Conservation (phyloP, 129 eudicot species). For the Tagetes patula region DNA sequence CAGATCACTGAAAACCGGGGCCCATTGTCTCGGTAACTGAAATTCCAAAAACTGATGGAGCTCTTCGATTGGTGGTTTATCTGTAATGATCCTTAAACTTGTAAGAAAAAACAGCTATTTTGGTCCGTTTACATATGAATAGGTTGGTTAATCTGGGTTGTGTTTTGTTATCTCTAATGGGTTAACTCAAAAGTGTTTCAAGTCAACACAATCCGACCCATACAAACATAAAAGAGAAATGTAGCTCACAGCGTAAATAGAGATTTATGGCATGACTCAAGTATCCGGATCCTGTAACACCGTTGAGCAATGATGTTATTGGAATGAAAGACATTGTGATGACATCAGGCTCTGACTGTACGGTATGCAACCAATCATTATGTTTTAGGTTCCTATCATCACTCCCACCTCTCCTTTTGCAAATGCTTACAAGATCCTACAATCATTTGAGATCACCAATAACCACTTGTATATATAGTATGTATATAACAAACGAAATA, state of each 20-base stretch:
- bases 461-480: background rate
- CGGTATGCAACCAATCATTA: slow-evolving; percentile 82
- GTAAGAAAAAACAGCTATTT: background rate
- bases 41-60: slow-evolving; percentile 98
- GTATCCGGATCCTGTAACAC: slow-evolving; percentile 93
- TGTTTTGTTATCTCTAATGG: background rate
- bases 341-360: slow-evolving; percentile 88
- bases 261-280: slow-evolving; percentile 97
- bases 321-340: slow-evolving; percentile 99
- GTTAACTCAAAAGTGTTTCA: background rate
- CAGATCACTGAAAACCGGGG: slow-evolving; percentile 90
- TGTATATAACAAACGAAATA: background rate
- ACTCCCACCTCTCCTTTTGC: slow-evolving; percentile 97
- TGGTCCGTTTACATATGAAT: background rate
- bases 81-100: slow-evolving; percentile 40
- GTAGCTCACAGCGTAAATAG: slow-evolving; percentile 82
- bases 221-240: slow-evolving; percentile 7
- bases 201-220: background rate
- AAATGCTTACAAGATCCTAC: slow-evolving; percentile 81
- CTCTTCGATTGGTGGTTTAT: slow-evolving; percentile 96
- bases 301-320: slow-evolving; percentile 83
- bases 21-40: slow-evolving; percentile 98
- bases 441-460: slow-evolving; percentile 21
- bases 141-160: background rate
- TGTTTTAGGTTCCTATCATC: slow-evolving; percentile 54